These are phyloP conservation scores for Coffea eugenioides DNA, from an alignment of 257 asterid genomes.

Conservation along the genomic window DNA sequence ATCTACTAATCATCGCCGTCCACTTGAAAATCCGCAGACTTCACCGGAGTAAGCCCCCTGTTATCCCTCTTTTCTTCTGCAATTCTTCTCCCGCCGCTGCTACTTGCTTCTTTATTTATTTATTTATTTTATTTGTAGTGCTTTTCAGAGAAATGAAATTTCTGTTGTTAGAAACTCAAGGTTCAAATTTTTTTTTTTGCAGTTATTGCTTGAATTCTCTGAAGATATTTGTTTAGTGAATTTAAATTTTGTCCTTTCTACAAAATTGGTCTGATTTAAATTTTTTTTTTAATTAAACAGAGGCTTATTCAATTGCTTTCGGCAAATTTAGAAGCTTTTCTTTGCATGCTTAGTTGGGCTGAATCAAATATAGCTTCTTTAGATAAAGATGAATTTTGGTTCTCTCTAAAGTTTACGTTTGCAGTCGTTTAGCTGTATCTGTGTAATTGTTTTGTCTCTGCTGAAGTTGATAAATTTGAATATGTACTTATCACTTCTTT, in stretches of 20 bases:
- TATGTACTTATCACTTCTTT: too few species aligned
- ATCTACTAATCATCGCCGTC: not conserved
- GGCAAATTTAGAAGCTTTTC: not conserved
- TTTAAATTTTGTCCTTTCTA: not conserved
- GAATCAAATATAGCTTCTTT: not conserved
- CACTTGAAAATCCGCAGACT: too few species aligned
- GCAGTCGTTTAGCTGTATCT: not conserved
- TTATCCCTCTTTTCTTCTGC: not conserved
- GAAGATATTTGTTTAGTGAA: not conserved
- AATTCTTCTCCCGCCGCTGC: not conserved
- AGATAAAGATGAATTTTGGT: not conserved
- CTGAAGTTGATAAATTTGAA: too few species aligned
- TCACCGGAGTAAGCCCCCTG: not conserved
- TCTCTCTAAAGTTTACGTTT: not conserved
- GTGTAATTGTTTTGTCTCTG: not conserved
- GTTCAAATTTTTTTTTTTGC: not conserved
- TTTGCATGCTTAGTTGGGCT: not conserved
- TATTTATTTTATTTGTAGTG: not conserved
- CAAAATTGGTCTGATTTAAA: not conserved
- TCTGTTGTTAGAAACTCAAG: not conserved
- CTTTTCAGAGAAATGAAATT: not conserved
- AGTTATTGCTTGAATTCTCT: fast-evolving
- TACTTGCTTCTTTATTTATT: not conserved
- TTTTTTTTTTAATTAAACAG: not conserved
- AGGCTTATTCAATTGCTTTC: too few species aligned